Percentiles rank a stretch among this genome's conserved stretches.
Conservation (phyloP, 768 basidiomycete genomes). For the Suillus lakei region DNA sequence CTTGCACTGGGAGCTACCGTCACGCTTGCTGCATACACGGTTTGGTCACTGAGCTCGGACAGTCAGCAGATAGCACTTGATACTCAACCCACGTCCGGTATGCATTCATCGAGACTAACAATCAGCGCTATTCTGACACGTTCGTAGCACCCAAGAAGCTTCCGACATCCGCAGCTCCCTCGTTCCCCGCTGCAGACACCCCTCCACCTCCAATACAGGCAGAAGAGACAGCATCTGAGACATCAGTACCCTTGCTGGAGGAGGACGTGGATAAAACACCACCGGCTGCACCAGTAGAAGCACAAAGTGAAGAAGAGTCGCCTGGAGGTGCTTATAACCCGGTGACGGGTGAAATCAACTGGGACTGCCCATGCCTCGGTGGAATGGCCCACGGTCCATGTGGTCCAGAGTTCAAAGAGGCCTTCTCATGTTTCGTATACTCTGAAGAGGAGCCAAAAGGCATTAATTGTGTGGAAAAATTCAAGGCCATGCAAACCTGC, state of each 20-base stretch:
- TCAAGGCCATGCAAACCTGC: constrained; percentile 97
- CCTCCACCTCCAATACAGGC: constrained; percentile 22
- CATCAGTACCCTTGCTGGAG: not conserved
- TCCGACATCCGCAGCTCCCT: constrained; percentile 7
- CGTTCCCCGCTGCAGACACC: constrained; percentile 23
- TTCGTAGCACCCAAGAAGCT: constrained; percentile 25
- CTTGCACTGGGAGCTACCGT: constrained; percentile 50
- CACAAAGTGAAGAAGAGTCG: constrained; percentile 29
- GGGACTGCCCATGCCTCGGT: constrained; percentile 99
- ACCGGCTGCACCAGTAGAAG: constrained; percentile 10
- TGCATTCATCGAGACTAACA: constrained; percentile 11
- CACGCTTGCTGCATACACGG: constrained; percentile 49
- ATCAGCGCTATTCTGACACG: not conserved
- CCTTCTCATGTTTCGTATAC: constrained; percentile 96
- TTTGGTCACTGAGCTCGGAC: constrained; percentile 51
- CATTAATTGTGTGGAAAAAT: constrained; percentile 96
- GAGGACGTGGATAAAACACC: constrained; percentile 17
- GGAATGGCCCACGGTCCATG: constrained; percentile 99
- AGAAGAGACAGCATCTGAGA: constrained; percentile 24
- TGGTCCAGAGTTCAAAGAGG: constrained; percentile 89
- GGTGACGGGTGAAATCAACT: constrained; percentile 98
- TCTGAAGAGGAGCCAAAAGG: constrained; percentile 97
- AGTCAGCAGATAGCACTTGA: constrained; percentile 53
- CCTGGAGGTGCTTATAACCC: constrained; percentile 82
- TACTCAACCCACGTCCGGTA: constrained; percentile 37